Percentiles rank a stretch among this genome's conserved stretches.
These are phyloP conservation scores for Closterium sp. DNA, from an alignment of 139 green algal species.

Conservation along the genomic window DNA sequence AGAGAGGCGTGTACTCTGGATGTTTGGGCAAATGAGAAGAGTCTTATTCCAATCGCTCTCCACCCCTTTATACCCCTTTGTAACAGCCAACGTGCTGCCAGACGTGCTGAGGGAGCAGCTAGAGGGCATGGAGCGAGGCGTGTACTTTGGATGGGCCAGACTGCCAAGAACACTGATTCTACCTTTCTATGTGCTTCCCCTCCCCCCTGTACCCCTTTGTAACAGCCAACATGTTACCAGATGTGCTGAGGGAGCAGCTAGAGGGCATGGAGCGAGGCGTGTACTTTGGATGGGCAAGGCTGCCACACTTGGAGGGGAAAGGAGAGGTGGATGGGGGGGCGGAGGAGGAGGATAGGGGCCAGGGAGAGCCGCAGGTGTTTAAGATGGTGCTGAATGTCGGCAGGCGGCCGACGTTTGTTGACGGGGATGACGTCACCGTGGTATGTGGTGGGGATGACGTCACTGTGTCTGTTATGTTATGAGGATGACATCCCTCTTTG, in stretches of 20 bases:
- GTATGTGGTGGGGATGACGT: slow-evolving; percentile 6
- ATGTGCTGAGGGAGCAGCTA: slow-evolving; percentile 60
- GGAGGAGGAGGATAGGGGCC: neutral
- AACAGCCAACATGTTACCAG: slow-evolving; percentile 44
- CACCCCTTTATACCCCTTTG: no score
- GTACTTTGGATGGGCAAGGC: slow-evolving; percentile 83
- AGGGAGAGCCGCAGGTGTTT: slow-evolving; percentile 55
- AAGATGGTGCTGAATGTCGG: slow-evolving; percentile 94
- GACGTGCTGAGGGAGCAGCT: slow-evolving; percentile 61
- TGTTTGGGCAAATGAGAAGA: no score
- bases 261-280: slow-evolving; percentile 68
- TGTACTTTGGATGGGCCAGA: slow-evolving; percentile 86
- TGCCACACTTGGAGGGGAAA: neutral
- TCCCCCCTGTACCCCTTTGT: no score
- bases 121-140: slow-evolving; percentile 62
- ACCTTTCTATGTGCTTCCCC: no score
- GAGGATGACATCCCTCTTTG: no score
- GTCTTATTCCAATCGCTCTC: no score
- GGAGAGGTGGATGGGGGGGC: neutral
- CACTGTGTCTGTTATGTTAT: no score
- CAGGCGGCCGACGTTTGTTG: slow-evolving; percentile 76
- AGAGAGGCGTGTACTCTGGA: no score
- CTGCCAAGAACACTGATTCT: slow-evolving; percentile 53
- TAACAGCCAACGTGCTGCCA: slow-evolving; percentile 42
- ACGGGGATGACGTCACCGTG: slow-evolving; percentile 54